phyloP scores from a whole-genome alignment of 1,284 basidiomycete genomes.

The Marasmius sp. region DNA sequence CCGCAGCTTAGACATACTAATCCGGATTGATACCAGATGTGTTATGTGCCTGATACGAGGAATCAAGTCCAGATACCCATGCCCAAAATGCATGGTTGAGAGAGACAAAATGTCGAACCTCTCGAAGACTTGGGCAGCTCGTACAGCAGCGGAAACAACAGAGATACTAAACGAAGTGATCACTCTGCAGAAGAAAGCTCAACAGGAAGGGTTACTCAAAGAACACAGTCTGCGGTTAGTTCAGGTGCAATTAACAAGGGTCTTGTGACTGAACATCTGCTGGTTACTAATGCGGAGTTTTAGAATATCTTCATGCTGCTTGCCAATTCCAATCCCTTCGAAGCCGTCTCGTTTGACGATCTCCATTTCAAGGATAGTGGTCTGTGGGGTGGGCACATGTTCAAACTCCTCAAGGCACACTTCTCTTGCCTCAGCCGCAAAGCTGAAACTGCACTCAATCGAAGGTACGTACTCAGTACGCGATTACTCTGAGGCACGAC shows the following conservation, averaged over 20 bases:
- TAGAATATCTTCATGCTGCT: slow-evolving; percentile 14
- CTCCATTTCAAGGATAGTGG: slow-evolving; percentile 16
- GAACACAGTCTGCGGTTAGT: slow-evolving; percentile 20
- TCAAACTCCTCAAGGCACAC: slow-evolving; percentile 9
- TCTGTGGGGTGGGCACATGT: slow-evolving; percentile 16
- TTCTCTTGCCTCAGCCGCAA: slow-evolving; percentile 1
- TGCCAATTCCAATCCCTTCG: slow-evolving; percentile 14
- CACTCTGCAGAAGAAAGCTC: slow-evolving; percentile 5
- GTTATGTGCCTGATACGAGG: slow-evolving; percentile 34
- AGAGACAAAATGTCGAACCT: slow-evolving; percentile 21
- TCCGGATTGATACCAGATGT: slow-evolving; percentile 15
- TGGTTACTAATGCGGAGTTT: background rate
- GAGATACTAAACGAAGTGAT: slow-evolving; percentile 14
- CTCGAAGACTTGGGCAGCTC: slow-evolving; percentile 11
- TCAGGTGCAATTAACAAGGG: slow-evolving; percentile 21
- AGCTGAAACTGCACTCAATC: slow-evolving; percentile 9
- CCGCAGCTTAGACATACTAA: background rate
- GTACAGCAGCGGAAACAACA: slow-evolving; percentile 17
- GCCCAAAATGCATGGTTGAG: slow-evolving; percentile 34
- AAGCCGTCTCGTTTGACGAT: slow-evolving; percentile 15
- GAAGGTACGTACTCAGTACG: slow-evolving; percentile 5
- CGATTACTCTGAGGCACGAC: background rate
- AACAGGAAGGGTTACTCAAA: slow-evolving; percentile 24
- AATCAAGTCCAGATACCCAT: slow-evolving; percentile 25
- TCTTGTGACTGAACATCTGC: background rate